phyloP scores from a whole-genome alignment of 345 rosid species.

The Boechera retrofracta region DNA sequence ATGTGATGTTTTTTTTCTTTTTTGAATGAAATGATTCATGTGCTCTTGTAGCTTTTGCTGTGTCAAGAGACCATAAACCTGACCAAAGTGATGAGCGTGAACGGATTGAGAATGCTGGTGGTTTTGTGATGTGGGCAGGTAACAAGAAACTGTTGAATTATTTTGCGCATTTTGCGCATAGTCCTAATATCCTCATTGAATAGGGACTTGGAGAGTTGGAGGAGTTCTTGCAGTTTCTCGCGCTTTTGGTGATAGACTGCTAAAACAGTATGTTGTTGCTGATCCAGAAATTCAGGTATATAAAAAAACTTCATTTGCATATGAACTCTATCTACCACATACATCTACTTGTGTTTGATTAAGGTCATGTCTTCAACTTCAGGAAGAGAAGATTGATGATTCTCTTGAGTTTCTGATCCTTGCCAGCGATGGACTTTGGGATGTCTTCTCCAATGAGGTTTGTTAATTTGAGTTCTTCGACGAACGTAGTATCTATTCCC shows the following conservation, averaged over 20 bases:
- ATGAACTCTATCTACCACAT: neutral
- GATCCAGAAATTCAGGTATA: constrained; percentile 96
- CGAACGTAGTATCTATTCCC: neutral
- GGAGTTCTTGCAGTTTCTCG: constrained; percentile 99
- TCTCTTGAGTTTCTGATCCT: constrained; percentile 98
- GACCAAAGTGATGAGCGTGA: constrained; percentile 98
- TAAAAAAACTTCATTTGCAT: neutral
- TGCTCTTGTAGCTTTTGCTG: constrained; percentile 74
- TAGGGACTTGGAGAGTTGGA: constrained; percentile 99
- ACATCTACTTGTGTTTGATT: neutral
- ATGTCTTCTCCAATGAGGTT: constrained; percentile 97
- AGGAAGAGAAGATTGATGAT: constrained; percentile 94
- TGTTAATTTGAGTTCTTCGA: neutral
- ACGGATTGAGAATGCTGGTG: constrained; percentile 98
- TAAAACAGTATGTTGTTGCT: constrained; percentile 98
- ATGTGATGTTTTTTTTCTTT: neutral
- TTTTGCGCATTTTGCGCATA: neutral
- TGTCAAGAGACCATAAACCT: constrained; percentile 97
- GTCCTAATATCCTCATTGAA: constrained; percentile 14
- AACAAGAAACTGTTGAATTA: constrained; percentile 22
- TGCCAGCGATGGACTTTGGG: constrained; percentile 99
- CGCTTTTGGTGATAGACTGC: constrained; percentile 93
- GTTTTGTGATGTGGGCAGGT: constrained; percentile 99
- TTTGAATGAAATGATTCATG: neutral
- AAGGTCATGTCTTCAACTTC: constrained; percentile 40